Base-by-base conservation (phyloP, 176 grass and related monocot genomes). In the Cenchrus americanus region DNA sequence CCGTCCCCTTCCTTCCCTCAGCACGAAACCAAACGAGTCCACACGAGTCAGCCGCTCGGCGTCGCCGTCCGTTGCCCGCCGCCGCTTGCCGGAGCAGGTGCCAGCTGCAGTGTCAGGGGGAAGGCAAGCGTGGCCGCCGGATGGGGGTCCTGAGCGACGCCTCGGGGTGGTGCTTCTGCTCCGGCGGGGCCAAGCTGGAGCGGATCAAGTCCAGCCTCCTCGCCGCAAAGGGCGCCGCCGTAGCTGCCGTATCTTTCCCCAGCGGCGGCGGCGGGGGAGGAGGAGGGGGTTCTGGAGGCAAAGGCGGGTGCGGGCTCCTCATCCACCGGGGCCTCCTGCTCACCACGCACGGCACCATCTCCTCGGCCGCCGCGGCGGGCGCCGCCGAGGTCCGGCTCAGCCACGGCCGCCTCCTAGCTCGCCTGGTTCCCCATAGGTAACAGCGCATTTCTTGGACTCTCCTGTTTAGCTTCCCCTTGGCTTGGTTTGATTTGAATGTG, bases 81-180 rank as follows among this genome's bases (percentile, higher is more conserved):
- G 54, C 73, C 73, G 42, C 51, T 84, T 51, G 62, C 32, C 43
- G 60, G 84, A 69, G 68, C 48, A 65, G 27, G 27, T 30, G 27
- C 50, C 12, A 58, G 59, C 27, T 46, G 53, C 49, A 24, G 72
- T 14, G 47, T 60, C 23, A 37, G 42, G 22, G 58, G 52, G 1
- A 23, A 62, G 34, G 32, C n/a, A 27, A 78, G 88, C n/a, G 18
- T 7, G 13, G 15, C 19, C 60, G 15, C 19, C 60, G n/a, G 52
- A 98, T 98, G 96, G 93, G 93, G 82, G 80, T 98, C 55, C 46
- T 90, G 77, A 58, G 96, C 18, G 91, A 95, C 57, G 76, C 87
- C 58, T 79, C 92, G 24, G 75, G 78, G 19, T 98, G 93, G 91
- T 98, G 96, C 87, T 95, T 98, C 93, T 98, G 93, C 87, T 90